phyloP scores from a whole-genome alignment of 2,329 filamentous ascomycete species.

The Trichoderma sp. region DNA sequence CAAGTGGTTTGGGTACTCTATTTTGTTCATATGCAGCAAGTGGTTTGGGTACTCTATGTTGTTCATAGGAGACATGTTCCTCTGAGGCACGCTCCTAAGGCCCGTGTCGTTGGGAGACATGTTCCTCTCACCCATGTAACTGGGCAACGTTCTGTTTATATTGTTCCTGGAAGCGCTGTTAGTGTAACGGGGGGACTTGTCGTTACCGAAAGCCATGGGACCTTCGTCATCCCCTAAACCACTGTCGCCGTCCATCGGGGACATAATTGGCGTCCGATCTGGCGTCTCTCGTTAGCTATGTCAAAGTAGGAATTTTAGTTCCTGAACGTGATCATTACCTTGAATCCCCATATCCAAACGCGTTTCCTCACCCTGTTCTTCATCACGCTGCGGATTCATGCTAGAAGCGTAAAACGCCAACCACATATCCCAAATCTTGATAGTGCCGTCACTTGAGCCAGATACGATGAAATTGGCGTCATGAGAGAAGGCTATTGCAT shows the following conservation, averaged over 20 bases:
- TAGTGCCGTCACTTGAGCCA: not conserved
- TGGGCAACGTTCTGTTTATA: too few species aligned
- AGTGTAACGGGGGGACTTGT: not conserved
- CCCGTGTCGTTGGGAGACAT: too few species aligned
- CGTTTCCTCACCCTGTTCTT: not conserved
- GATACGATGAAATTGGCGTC: not conserved
- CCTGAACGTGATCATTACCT: not conserved
- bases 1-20: too few species aligned
- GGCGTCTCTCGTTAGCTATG: not conserved
- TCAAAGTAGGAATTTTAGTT: not conserved
- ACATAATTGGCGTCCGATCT: not conserved
- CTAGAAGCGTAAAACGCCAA: not conserved
- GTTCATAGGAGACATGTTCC: not conserved
- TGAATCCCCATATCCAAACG: accelerated
- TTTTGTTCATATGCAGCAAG: too few species aligned
- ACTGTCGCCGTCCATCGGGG: not conserved
- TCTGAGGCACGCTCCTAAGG: not conserved
- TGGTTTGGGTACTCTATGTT: too few species aligned
- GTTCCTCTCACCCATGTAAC: too few species aligned
- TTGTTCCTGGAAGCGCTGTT: not conserved
- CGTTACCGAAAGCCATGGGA: too few species aligned
- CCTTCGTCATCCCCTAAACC: not conserved
- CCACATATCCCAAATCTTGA: not conserved
- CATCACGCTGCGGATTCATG: not conserved
- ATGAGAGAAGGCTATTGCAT: not conserved